Evolutionary conservation across 768 basidiomycete species (phyloP), one percentile per base, ranked within the genome.

Genomic region (Wakefieldia striispora): DNA sequence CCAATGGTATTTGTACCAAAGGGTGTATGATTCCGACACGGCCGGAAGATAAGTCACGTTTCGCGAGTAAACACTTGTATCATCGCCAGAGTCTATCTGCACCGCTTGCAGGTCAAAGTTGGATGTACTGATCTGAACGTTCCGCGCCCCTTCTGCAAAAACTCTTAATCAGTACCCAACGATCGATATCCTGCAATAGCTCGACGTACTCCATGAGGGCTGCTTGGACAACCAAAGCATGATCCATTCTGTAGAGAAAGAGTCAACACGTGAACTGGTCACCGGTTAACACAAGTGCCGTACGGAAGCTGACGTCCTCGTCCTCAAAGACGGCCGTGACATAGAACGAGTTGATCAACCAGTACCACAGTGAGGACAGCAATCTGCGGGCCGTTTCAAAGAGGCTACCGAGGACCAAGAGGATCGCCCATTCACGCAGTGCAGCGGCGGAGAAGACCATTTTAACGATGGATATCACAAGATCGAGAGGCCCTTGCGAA

Each of bases 161-260:
- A 34, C 29, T 6, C 37, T 1, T 16, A 7, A 34, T 54, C n/a
- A 49, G 34, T 20, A 34, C 36, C 29, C 41, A 23, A 9, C 12
- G 27, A 4, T 16, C 45, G 8, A 31, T 3, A 38, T 29, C 20
- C 21, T 17, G 5, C 13, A 17, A 17, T n/a, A 23, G 17, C 9
- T 13, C 9, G 40, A 67, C 80, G 58, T 52, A 77, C 75, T 67
- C 82, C 82, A 87, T n/a, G 76, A 70, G 17, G 81, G 75, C 36
- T 81, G 80, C 44, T 74, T 73, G 4, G 83, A 80, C 0, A 88
- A 65, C 86, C 86, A 89, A 35, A 75, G 66, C 75, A 86, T 77
- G 58, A 88, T 73, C 87, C 87, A 89, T 34, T 76, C 84, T 87
- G 49, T 23, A 34, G 41, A 27, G 19, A 26, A 26, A 17, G 20